A percentile compares a stretch with the other conserved stretches of the same genome.
phyloP scores from a whole-genome alignment of 441 rosid species.

The Isatis lusitanica region DNA sequence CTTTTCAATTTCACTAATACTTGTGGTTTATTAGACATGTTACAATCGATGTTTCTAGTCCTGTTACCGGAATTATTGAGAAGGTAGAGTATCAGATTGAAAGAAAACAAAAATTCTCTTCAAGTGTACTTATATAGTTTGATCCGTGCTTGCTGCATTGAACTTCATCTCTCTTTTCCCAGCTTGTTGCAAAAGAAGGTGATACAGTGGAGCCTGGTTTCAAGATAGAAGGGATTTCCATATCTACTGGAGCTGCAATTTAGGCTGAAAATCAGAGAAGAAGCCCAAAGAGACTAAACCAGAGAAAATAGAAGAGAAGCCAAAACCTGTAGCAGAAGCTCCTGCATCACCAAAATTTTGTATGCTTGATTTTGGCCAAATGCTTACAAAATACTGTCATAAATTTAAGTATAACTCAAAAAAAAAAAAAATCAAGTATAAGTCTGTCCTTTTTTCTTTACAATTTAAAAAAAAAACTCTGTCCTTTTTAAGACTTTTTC shows the following conservation, averaged over 20 bases:
- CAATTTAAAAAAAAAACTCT: no score
- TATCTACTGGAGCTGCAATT: conserved; percentile 42
- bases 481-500: no score
- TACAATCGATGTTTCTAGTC: conserved; percentile 50
- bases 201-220: conserved; percentile 62
- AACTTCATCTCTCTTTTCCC: neutral
- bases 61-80: conserved; percentile 44
- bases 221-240: conserved; percentile 52
- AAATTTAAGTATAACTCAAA: no score
- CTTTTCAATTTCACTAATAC: neutral
- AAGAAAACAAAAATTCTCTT: neutral
- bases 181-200: conserved; percentile 55
- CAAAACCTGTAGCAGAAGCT: conserved; percentile 38
- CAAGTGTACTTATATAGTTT: neutral
- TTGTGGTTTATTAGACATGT: conserved; percentile 27
- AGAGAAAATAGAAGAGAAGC: conserved; percentile 31
- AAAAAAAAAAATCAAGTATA: no score
- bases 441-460: no score
- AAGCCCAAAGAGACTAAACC: conserved; percentile 33
- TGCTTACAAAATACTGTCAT: no score
- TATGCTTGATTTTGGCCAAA: no score
- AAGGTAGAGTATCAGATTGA: conserved; percentile 33
- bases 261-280: conserved; percentile 48
- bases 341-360: conserved; percentile 29
- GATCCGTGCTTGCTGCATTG: neutral